Conservation (phyloP, 352 stramenopile genomes). For the Phytophthora pseudosyringae region DNA sequence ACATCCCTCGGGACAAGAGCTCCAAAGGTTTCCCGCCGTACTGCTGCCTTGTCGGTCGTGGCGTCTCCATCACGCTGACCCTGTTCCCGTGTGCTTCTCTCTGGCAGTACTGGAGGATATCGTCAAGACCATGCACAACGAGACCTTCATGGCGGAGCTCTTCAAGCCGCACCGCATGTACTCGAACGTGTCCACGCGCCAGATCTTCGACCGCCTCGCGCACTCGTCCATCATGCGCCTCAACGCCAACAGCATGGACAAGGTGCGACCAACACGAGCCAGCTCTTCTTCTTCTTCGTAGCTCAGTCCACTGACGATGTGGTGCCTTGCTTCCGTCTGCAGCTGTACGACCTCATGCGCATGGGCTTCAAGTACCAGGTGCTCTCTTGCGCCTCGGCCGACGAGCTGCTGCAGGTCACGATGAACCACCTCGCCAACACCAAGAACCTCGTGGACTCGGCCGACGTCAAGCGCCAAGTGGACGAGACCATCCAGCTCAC, state of each 20-base stretch:
- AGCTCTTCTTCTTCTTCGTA: no score
- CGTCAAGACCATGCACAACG: slow-evolving; percentile 93
- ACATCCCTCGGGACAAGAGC: slow-evolving; percentile 90
- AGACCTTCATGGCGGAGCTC: slow-evolving; percentile 91
- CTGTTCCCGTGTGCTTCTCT: background rate
- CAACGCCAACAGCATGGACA: slow-evolving; percentile 95
- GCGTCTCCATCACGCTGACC: no score
- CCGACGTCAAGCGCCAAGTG: slow-evolving; percentile 72
- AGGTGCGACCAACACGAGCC: slow-evolving; percentile 43
- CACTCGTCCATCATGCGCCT: slow-evolving; percentile 95
- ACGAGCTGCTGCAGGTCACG: slow-evolving; percentile 90
- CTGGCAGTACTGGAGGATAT: slow-evolving; percentile 90
- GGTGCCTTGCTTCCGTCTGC: slow-evolving; percentile 1
- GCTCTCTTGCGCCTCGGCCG: slow-evolving; percentile 76
- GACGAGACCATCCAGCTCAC: slow-evolving; percentile 83
- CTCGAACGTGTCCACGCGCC: slow-evolving; percentile 85
- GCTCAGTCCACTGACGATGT: background rate
- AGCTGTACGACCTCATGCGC: slow-evolving; percentile 94
- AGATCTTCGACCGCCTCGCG: slow-evolving; percentile 92
- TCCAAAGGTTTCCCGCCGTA: slow-evolving; percentile 53
- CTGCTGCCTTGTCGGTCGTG: background rate
- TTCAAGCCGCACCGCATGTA: slow-evolving; percentile 95
- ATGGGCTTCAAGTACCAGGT: slow-evolving; percentile 97
- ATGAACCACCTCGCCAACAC: slow-evolving; percentile 87
- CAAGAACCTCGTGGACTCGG: slow-evolving; percentile 70